phyloP scores from a whole-genome alignment of 805 yeast species.

The Barnettozyma pratensis region DNA sequence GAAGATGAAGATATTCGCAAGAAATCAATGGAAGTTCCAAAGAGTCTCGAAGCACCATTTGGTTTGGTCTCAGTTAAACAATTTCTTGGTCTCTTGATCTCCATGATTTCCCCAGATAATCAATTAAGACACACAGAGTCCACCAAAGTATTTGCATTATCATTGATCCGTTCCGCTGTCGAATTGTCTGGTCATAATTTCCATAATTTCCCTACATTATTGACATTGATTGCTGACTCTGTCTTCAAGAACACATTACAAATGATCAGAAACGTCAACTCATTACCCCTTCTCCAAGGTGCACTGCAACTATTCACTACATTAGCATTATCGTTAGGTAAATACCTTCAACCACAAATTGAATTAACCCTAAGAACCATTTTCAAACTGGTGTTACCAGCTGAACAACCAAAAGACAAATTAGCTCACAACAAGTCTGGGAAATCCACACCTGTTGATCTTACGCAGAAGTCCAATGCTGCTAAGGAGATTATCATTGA shows the following conservation, averaged over 20 bases:
- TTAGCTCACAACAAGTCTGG: slow-evolving; percentile 14
- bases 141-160: slow-evolving; percentile 77
- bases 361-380: slow-evolving; percentile 66
- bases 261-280: slow-evolving; percentile 69
- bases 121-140: slow-evolving; percentile 83
- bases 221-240: slow-evolving; percentile 68
- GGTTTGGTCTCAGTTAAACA: slow-evolving; percentile 76
- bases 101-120: slow-evolving; percentile 77
- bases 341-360: slow-evolving; percentile 68
- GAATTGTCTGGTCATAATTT: slow-evolving; percentile 73
- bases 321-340: slow-evolving; percentile 60
- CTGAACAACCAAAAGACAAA: slow-evolving; percentile 15
- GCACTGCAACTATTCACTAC: slow-evolving; percentile 74
- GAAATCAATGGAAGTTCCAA: slow-evolving; percentile 21
- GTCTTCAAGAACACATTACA: slow-evolving; percentile 83
- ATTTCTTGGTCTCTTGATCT: slow-evolving; percentile 66
- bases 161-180: slow-evolving; percentile 68
- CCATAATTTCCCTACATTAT: slow-evolving; percentile 55
- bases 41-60: slow-evolving; percentile 39
- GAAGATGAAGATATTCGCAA: slow-evolving; percentile 38
- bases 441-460: slow-evolving; percentile 30
- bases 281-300: slow-evolving; percentile 65
- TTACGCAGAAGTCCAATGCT: slow-evolving; percentile 21
- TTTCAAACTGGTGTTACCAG: slow-evolving; percentile 51
- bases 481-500: slow-evolving; percentile 81